phyloP scores from a whole-genome alignment of 164 flowering plant genomes.

The Malania oleifera region DNA sequence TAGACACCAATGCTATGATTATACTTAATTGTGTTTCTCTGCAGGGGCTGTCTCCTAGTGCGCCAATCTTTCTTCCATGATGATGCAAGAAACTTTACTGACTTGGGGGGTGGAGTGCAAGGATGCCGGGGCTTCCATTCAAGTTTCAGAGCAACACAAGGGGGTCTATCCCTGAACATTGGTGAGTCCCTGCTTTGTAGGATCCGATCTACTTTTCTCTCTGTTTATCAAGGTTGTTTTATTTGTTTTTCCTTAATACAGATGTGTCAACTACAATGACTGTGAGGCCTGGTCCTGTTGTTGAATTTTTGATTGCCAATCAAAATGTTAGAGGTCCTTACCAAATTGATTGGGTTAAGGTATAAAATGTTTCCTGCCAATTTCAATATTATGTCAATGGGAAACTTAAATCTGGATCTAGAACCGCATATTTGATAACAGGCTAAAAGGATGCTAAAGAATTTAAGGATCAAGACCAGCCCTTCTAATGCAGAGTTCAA shows the following conservation, averaged over 20 bases:
- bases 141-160: slow-evolving; percentile 74
- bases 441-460: slow-evolving; percentile 75
- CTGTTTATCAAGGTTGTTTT: background rate
- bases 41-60: slow-evolving; percentile 92
- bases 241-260: slow-evolving; percentile 13
- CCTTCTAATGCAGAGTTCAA: slow-evolving; percentile 63
- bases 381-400: background rate
- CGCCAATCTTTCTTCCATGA: slow-evolving; percentile 82
- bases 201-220: background rate
- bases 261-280: slow-evolving; percentile 97
- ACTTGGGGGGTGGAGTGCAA: slow-evolving; percentile 78
- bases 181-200: slow-evolving; percentile 32
- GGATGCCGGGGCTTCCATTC: slow-evolving; percentile 92
- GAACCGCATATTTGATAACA: slow-evolving; percentile 13
- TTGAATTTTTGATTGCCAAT: slow-evolving; percentile 71
- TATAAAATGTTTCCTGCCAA: slow-evolving; percentile 5
- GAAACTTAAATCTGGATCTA: background rate
- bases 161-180: slow-evolving; percentile 81
- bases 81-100: slow-evolving; percentile 57
- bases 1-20: no score
- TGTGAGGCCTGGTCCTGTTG: slow-evolving; percentile 77
- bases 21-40: slow-evolving; percentile 6
- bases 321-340: slow-evolving; percentile 63
- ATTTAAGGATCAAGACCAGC: slow-evolving; percentile 52
- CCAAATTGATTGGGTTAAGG: slow-evolving; percentile 81